Base-by-base conservation (phyloP, 2,329 filamentous ascomycete species). In the Calycina marina region DNA sequence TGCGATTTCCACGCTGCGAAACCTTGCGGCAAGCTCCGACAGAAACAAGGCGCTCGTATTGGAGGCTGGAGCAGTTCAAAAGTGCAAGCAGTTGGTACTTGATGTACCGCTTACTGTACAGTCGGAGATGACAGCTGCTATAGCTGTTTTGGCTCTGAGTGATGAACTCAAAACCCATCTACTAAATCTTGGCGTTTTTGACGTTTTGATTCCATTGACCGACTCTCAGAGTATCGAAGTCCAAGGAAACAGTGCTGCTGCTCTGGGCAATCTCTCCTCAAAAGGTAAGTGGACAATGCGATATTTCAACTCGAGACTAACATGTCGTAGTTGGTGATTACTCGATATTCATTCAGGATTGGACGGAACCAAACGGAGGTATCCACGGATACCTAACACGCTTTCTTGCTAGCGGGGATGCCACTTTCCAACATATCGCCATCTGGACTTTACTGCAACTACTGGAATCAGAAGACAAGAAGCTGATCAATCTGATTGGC, bases 91-190 rank as follows among this genome's bases (percentile, higher is more conserved):
- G 52, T 67, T 98, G 32, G 86, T 98, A 14, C 65, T 98, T 12
- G 78, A 92, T 35, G 90, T 96, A 3, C 85, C 90, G 0, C 69
- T 96, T 30, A 88, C 82, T 24, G 90, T 98, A 2, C 90, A 98
- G 55, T 94, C 86, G 2, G 90, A 98, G 57, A 98, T 98, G 90
- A 98, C 90, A 4, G 90, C 90, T n/a, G 90, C 90, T 1, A 94
- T 98, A 56, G 90, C 90, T 22, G 90, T 98, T 10, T 67, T 98
- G 41, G 90, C 90, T 12, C 62, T 98, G 31, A 94, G 88, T 47
- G 90, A 98, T 49, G 90, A 98, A 42, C 69, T 98, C 37, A 98
- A 98, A 60, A 74, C 81, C 4, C 82, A 93, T 51, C 68, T 98
- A 9, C 62, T 98, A 34, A 86, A 83, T 39, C 68, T 96, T 2